Evolutionary conservation across 169 alveolate species (phyloP).

Genomic region (Plasmodium cynomolgi): DNA sequence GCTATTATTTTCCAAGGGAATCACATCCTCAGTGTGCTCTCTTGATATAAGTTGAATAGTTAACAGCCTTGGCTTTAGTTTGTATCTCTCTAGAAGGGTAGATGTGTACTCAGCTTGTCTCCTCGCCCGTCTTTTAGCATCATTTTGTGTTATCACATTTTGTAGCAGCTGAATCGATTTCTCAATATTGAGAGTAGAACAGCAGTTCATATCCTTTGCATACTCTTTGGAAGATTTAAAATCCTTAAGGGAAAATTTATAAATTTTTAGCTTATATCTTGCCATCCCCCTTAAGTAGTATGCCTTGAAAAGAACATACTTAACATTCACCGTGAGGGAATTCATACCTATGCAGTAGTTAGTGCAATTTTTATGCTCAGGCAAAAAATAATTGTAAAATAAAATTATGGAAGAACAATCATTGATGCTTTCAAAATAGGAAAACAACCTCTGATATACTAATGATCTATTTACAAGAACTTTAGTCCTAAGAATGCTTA

Average conservation of each 20-base stretch:
- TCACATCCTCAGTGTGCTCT: not conserved
- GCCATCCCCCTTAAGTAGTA: constrained; percentile 74
- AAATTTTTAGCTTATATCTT: constrained; percentile 67
- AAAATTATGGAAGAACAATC: constrained; percentile 63
- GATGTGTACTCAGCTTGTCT: constrained; percentile 63
- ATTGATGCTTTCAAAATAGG: constrained; percentile 49
- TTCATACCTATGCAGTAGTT: constrained; percentile 11
- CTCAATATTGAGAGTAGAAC: not conserved
- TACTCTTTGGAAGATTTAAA: constrained; percentile 39
- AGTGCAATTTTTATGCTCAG: not conserved
- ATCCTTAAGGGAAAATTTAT: constrained; percentile 45
- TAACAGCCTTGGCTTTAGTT: constrained; percentile 29
- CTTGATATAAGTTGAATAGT: constrained; percentile 33
- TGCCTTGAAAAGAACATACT: constrained; percentile 59
- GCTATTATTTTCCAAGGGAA: not conserved
- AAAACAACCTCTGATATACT: constrained; percentile 37
- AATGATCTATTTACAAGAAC: constrained; percentile 65
- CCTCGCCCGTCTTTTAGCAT: constrained; percentile 42
- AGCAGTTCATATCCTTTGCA: not conserved
- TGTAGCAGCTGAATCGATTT: constrained; percentile 42
- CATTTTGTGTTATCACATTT: constrained; percentile 43
- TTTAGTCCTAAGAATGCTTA: constrained; percentile 67
- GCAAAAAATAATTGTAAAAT: constrained; percentile 65
- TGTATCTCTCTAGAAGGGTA: constrained; percentile 5
- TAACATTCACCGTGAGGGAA: constrained; percentile 20